Conservation (phyloP, 352 stramenopile species). For the Pythium plurisporium region DNA sequence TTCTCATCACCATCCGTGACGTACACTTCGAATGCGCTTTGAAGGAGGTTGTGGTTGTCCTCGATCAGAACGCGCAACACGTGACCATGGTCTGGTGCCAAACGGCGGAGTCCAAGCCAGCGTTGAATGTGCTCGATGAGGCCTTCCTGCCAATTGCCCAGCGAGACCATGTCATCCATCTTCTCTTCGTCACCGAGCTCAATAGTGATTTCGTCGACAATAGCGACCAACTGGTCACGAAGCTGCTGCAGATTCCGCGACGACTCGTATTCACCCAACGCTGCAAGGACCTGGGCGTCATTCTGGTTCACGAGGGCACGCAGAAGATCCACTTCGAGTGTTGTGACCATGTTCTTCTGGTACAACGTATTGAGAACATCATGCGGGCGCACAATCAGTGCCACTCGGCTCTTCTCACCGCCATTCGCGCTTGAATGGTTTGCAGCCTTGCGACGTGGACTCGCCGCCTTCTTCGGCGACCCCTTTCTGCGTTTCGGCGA, state of each 20-base stretch:
- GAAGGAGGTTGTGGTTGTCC: constrained; percentile 56
- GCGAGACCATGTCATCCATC: constrained; percentile 4
- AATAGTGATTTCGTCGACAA: constrained; percentile 62
- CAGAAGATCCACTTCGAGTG: constrained; percentile 52
- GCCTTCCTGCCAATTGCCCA: constrained; percentile 43
- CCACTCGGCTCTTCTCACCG: constrained; percentile 1
- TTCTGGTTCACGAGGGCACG: constrained; percentile 53
- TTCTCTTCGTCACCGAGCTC: constrained; percentile 67
- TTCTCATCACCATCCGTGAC: constrained; percentile 47
- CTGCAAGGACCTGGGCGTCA: constrained; percentile 42
- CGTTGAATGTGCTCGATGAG: constrained; percentile 40
- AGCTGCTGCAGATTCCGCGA: constrained; percentile 26
- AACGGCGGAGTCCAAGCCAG: constrained; percentile 32
- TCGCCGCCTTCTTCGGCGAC: constrained; percentile 5
- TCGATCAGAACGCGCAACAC: constrained; percentile 41
- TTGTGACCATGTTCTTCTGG: constrained; percentile 59
- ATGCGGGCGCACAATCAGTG: constrained; percentile 22
- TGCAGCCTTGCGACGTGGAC: constrained; percentile 1
- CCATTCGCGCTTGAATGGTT: not conserved
- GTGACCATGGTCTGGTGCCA: constrained; percentile 31
- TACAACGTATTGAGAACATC: constrained; percentile 45
- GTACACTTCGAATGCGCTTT: constrained; percentile 73
- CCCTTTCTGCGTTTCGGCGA: constrained; percentile 7
- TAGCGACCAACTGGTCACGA: constrained; percentile 43
- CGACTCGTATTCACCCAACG: constrained; percentile 38